Evolutionary conservation across 2,329 filamentous ascomycete species (phyloP).

Genomic region (Aspergillus sp.): DNA sequence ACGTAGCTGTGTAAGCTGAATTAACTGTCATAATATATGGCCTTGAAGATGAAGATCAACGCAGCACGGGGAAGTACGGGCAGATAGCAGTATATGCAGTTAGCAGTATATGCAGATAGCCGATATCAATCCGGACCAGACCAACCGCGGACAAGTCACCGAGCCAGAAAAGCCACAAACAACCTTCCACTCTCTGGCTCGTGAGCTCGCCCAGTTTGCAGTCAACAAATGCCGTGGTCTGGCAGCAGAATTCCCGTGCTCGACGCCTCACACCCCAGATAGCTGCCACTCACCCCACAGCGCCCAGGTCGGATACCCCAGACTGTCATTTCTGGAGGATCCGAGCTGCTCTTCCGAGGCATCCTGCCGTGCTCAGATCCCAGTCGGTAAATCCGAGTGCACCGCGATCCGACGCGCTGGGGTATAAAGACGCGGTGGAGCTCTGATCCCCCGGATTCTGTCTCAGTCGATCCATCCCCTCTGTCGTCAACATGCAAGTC

Average conservation of each 20-base stretch:
- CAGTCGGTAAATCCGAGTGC: constrained; percentile 12
- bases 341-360: too few species aligned
- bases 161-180: too few species aligned
- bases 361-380: neutral
- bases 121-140: too few species aligned
- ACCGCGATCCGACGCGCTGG: constrained; percentile 4
- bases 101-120: too few species aligned
- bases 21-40: too few species aligned
- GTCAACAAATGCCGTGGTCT: neutral
- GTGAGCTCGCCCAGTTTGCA: neutral
- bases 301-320: neutral
- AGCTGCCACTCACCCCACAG: neutral
- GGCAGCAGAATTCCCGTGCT: neutral
- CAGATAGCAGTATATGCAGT: too few species aligned
- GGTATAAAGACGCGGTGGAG: constrained; percentile 8
- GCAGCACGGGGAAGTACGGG: too few species aligned
- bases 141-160: too few species aligned
- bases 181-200: too few species aligned
- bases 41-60: too few species aligned
- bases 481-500: constrained; percentile 6
- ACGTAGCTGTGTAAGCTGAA: too few species aligned
- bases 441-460: neutral
- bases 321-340: neutral
- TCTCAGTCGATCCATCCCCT: neutral
- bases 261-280: neutral